These are phyloP conservation scores for Rubus idaeus DNA, from an alignment of 306 rosid genomes.

Conservation along the genomic window DNA sequence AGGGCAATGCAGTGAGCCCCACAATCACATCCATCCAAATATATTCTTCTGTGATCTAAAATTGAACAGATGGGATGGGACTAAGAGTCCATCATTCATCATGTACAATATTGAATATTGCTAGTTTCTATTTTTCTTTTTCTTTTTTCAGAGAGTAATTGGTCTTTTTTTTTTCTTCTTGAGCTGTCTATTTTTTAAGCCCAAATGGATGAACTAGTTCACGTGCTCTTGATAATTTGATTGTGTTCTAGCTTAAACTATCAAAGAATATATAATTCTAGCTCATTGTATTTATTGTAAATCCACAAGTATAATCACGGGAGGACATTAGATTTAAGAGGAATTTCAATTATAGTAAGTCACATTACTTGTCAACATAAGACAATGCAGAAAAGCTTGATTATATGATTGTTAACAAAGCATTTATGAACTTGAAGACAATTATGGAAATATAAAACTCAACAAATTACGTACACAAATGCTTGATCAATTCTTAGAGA, in stretches of 20 bases:
- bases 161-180: constrained; percentile 4
- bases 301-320: not conserved
- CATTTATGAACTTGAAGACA: not conserved
- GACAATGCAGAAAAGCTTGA: not conserved
- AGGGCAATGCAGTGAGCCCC: constrained; percentile 39
- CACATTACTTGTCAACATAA: not conserved
- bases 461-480: too few species aligned
- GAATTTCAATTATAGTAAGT: not conserved
- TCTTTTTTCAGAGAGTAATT: not conserved
- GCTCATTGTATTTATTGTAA: not conserved
- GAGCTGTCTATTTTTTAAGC: constrained; percentile 42
- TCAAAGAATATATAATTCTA: not conserved
- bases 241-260: constrained; percentile 12
- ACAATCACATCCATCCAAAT: constrained; percentile 46
- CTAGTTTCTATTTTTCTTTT: not conserved
- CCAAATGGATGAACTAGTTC: constrained; percentile 40
- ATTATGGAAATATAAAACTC: not conserved
- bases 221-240: constrained; percentile 36
- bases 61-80: constrained; percentile 50
- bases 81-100: constrained; percentile 39
- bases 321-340: not conserved
- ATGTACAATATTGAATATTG: constrained; percentile 13
- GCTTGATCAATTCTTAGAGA: too few species aligned
- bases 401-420: not conserved
- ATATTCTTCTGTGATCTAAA: constrained; percentile 42